Conservation (phyloP, 2,329 filamentous ascomycete species). For the Cordyceps militaris region DNA sequence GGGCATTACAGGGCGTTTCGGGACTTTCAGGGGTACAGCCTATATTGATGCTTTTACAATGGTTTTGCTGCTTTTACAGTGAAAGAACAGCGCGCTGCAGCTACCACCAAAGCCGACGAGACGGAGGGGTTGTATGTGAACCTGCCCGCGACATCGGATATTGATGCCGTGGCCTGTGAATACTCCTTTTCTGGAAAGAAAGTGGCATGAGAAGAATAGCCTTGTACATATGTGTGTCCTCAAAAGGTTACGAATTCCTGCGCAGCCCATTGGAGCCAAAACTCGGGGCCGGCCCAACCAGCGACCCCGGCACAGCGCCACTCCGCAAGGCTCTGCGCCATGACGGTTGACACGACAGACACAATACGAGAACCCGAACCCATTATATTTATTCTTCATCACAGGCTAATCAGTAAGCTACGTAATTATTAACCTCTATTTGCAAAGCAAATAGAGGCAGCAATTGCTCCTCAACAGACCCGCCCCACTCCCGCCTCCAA, state of each 20-base stretch:
- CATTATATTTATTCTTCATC: not conserved
- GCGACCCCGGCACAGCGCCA: not conserved
- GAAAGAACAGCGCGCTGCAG: not conserved
- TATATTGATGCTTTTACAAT: not conserved
- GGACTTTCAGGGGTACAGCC: not conserved
- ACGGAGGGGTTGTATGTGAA: too few species aligned
- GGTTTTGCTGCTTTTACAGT: not conserved
- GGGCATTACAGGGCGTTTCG: not conserved
- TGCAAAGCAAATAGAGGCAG: too few species aligned
- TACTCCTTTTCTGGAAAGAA: too few species aligned
- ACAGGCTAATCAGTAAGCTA: too few species aligned
- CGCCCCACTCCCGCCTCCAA: too few species aligned
- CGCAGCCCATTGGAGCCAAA: not conserved
- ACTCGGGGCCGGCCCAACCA: not conserved
- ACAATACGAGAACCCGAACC: constrained; percentile 7
- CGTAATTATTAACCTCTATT: too few species aligned
- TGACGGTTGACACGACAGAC: not conserved
- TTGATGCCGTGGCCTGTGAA: too few species aligned
- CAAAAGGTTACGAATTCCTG: not conserved
- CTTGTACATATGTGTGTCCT: not conserved
- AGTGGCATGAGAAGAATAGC: too few species aligned
- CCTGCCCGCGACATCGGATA: too few species aligned
- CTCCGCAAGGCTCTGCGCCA: not conserved
- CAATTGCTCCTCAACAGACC: too few species aligned
- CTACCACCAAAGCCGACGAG: too few species aligned